Evolutionary conservation across 805 yeast species (phyloP).

Genomic region (Pichia rugopelliculosa): DNA sequence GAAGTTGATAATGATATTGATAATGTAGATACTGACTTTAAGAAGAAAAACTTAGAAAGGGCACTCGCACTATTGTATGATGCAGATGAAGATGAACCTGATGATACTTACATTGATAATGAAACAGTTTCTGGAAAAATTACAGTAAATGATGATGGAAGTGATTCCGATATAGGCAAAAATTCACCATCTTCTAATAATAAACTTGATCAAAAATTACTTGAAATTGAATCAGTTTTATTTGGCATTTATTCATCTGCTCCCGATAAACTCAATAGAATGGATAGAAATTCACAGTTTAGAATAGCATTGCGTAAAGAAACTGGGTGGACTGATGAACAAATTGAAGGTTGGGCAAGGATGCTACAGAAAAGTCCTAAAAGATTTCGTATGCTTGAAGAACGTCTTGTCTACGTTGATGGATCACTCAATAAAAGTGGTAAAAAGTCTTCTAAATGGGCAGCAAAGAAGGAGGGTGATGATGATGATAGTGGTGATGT

Average conservation of each 20-base stretch:
- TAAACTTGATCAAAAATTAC: constrained; percentile 12
- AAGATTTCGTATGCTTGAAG: constrained; percentile 55
- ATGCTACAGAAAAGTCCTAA: constrained; percentile 62
- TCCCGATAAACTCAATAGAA: constrained; percentile 40
- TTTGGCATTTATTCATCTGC: constrained; percentile 51
- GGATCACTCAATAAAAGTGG: constrained; percentile 20
- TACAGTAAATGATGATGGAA: constrained; percentile 22
- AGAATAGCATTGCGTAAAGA: constrained; percentile 45
- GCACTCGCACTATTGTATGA: constrained; percentile 62
- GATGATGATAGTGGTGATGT: not conserved
- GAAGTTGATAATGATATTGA: constrained; percentile 15
- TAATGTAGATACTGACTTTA: constrained; percentile 33
- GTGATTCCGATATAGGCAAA: constrained; percentile 8
- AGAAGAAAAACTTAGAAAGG: constrained; percentile 44
- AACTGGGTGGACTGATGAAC: constrained; percentile 78
- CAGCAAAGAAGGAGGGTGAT: constrained; percentile 11
- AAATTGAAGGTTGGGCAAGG: constrained; percentile 88
- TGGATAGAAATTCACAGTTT: constrained; percentile 37
- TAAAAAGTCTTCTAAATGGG: constrained; percentile 19
- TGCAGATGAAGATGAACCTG: constrained; percentile 79
- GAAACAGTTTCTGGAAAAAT: constrained; percentile 30
- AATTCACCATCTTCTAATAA: constrained; percentile 25
- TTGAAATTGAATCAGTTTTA: constrained; percentile 41
- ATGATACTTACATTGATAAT: constrained; percentile 64
- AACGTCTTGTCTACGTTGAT: constrained; percentile 44